These are phyloP conservation scores for Fusarium camptoceras DNA, from an alignment of 2,329 filamentous ascomycete species.

Conservation along the genomic window DNA sequence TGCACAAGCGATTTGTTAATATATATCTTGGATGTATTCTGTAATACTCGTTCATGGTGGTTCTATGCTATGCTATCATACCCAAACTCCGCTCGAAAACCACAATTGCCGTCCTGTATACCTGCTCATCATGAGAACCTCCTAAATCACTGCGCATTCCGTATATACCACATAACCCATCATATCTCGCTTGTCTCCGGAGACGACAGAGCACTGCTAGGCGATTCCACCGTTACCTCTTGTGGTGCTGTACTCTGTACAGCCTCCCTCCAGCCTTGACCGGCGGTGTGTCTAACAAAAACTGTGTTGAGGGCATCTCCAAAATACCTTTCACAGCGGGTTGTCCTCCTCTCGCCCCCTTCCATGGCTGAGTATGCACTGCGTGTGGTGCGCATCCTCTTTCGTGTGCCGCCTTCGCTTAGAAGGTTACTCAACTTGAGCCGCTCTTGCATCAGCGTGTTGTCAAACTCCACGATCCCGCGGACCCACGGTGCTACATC, in stretches of 20 bases:
- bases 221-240: slow-evolving; percentile 25
- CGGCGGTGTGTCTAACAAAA: slow-evolving; percentile 74
- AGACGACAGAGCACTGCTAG: slow-evolving; percentile 35
- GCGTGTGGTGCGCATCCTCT: slow-evolving; percentile 75
- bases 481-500: slow-evolving; percentile 95
- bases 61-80: slow-evolving; percentile 18
- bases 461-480: slow-evolving; percentile 82
- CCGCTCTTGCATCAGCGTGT: slow-evolving; percentile 75
- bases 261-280: slow-evolving; percentile 54
- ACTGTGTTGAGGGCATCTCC: slow-evolving; percentile 68
- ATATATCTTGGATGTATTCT: slow-evolving; percentile 13
- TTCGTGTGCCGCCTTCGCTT: slow-evolving; percentile 64
- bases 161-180: slow-evolving; percentile 20
- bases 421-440: slow-evolving; percentile 71
- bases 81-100: slow-evolving; percentile 22
- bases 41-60: not conserved
- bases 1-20: slow-evolving; percentile 1
- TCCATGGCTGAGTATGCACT: slow-evolving; percentile 82
- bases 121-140: slow-evolving; percentile 8
- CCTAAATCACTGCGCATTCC: not conserved
- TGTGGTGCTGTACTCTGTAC: slow-evolving; percentile 27
- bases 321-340: slow-evolving; percentile 80
- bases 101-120: slow-evolving; percentile 11
- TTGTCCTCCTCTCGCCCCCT: slow-evolving; percentile 74
- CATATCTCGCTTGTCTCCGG: slow-evolving; percentile 19